A percentile compares a stretch with the other conserved stretches of the same genome.
These are phyloP conservation scores for Globisporangium carolinianum DNA, from an alignment of 352 stramenopile genomes.

Conservation along the genomic window DNA sequence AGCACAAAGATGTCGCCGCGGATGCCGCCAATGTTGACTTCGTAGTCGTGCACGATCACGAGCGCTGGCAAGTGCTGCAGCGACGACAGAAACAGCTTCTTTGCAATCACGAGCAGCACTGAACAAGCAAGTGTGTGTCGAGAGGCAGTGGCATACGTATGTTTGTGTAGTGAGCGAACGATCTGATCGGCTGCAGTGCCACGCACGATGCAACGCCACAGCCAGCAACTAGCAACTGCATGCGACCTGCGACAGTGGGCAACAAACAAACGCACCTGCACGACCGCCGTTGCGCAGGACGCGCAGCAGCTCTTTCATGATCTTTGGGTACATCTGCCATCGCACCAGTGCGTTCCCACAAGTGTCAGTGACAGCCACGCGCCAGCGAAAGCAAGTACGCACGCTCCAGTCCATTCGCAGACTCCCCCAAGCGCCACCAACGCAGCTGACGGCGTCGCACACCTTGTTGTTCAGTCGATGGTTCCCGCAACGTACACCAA, in stretches of 20 bases:
- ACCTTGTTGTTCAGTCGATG: slow-evolving; percentile 66
- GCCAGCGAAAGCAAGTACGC: neutral
- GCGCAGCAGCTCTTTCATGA: slow-evolving; percentile 63
- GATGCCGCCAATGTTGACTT: slow-evolving; percentile 72
- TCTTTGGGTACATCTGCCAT: slow-evolving; percentile 60
- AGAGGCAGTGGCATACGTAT: neutral
- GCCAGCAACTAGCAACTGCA: too few species aligned
- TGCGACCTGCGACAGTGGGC: neutral
- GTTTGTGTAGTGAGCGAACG: neutral
- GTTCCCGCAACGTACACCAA: slow-evolving; percentile 68
- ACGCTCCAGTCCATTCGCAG: neutral
- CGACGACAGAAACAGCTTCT: slow-evolving; percentile 62
- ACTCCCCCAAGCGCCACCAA: too few species aligned
- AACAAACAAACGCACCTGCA: slow-evolving; percentile 21
- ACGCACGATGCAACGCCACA: too few species aligned
- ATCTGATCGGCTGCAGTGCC: too few species aligned
- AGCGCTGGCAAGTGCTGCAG: slow-evolving; percentile 34
- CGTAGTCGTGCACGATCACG: slow-evolving; percentile 32
- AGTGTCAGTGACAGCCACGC: too few species aligned
- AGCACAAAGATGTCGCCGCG: slow-evolving; percentile 57
- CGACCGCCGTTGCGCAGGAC: slow-evolving; percentile 47
- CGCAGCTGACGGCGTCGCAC: neutral
- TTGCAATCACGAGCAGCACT: slow-evolving; percentile 75
- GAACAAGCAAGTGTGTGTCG: neutral
- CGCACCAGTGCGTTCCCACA: neutral